Evolutionary conservation across 176 grass and related monocot species (phyloP), one percentile per base, ranked within the genome.

Genomic region (Ensete ventricosum): DNA sequence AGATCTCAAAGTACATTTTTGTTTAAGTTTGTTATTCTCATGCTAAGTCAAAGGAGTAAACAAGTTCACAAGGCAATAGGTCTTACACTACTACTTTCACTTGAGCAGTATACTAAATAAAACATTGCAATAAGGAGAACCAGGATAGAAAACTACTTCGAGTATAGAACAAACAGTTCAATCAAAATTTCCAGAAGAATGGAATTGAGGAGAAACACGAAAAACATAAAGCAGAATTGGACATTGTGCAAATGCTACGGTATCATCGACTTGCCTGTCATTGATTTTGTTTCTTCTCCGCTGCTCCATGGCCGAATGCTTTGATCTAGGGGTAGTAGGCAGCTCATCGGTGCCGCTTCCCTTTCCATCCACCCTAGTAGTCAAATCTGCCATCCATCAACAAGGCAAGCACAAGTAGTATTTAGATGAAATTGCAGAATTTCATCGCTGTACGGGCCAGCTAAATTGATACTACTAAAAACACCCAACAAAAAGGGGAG

Each of bases 211-310:
- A 70, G 9, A 70, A 50, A 51, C 29, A 6, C 9, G 8, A 52
- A 70, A 69, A 10, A 43, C 19, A 0, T 19, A 69, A 50, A 20
- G 43, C 11, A 17, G 13, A 50, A 51, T 51, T 12, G 25, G 43
- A 43, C 9, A 51, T 24, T 24, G 50, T 17, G 67, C 53, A 64
- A 50, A 74, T 72, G 34, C 57, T n/a, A 50, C 9, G 54, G 69
- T 43, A n/a, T 53, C 12, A 72, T 8, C 54, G 65, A 77, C 73
- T 76, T 62, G 88, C 96, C 96, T 94, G 74, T 95, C 96, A 86
- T 99, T 99, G 75, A 99, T 99, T 79, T 99, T 99, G 81, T 91
- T 95, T 74, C 96, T 92, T 50, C 96, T 81, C 19, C 91, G 91
- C 81, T 99, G 96, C 79, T 99, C 96, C 1, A 91, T 95, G 21